phyloP scores from a whole-genome alignment of 768 basidiomycete genomes.

The Mycena capillaripes region DNA sequence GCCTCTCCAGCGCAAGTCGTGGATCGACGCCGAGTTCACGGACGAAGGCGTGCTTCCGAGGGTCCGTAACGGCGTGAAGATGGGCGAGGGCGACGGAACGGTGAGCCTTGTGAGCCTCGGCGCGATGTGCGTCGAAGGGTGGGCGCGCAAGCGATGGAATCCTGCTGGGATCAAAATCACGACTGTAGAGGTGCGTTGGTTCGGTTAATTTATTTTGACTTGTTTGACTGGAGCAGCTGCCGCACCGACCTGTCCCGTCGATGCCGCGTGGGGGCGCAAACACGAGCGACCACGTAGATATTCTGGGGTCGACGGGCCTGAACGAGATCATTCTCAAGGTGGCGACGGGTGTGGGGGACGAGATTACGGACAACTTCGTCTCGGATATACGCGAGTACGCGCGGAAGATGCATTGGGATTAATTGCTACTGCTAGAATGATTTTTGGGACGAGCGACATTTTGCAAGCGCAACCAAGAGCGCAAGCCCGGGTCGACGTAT shows the following conservation, averaged over 20 bases:
- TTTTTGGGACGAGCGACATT: no score
- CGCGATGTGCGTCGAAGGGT: constrained; percentile 94
- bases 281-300: constrained; percentile 92
- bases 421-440: no score
- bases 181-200: constrained; percentile 19
- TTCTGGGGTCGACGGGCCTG: constrained; percentile 81
- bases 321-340: constrained; percentile 95
- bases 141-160: constrained; percentile 25
- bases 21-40: constrained; percentile 90
- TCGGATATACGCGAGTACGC: constrained; percentile 87
- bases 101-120: constrained; percentile 89
- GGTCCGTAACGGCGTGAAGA: constrained; percentile 87
- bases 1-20: constrained; percentile 70
- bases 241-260: constrained; percentile 40
- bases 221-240: constrained; percentile 50
- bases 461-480: no score
- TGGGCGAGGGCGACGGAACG: constrained; percentile 97
- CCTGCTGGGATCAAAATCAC: constrained; percentile 15
- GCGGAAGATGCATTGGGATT: constrained; percentile 84
- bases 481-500: no score
- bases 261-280: constrained; percentile 93
- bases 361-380: constrained; percentile 77
- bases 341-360: constrained; percentile 84
- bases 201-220: no score
- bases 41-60: constrained; percentile 72